Base-by-base conservation (phyloP, 73 alveolate genomes). In the Stentor roeselii region DNA sequence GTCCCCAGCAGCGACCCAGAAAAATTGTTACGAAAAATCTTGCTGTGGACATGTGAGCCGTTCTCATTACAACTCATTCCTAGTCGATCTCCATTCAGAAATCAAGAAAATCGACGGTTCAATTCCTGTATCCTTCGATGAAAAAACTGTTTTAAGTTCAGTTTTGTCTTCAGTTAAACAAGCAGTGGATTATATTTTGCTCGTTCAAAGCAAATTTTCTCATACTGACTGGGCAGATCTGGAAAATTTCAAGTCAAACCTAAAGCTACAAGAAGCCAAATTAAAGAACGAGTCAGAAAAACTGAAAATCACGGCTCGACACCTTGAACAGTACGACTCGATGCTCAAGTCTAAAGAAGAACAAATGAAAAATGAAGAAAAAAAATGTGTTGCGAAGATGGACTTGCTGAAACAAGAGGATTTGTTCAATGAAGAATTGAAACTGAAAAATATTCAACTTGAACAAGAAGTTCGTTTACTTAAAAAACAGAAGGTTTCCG, bases 201-300 rank as follows among this genome's bases (percentile, higher is more conserved):
- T 50, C 30, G 21, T 50, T 50, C 67, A 50, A 50, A 50, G 67
- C 67, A 50, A 21, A 11, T 50, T 50, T 11, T 50, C 67, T 50
- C 6, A 50, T 50, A 21, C 67, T 11, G 67, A 50, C 67, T 50
- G 67, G 67, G 67, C 21, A 50, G 67, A 50, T 50, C 21, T 50
- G 21, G 67, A 50, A 21, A 50, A 50, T 50, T 50, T 50, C 67
- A 50, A 50, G 67, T 50, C 67, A 50, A 50, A 21, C 21, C 21
- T 50, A 50, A 50, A 50, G 67, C 67, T 50, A 50, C 67, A 50
- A 50, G 67, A 50, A 50, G 67, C 67, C 67, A 50, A 50, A 50
- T 21, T 50, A 11, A 50, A 50, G 21, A 50, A 50, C 67, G 67
- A 50, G 67, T 50, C 67, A 11, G 67, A 50, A 21, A 50, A 50